Evolutionary conservation across 805 yeast species (phyloP).

Genomic region (Candida maltosa): DNA sequence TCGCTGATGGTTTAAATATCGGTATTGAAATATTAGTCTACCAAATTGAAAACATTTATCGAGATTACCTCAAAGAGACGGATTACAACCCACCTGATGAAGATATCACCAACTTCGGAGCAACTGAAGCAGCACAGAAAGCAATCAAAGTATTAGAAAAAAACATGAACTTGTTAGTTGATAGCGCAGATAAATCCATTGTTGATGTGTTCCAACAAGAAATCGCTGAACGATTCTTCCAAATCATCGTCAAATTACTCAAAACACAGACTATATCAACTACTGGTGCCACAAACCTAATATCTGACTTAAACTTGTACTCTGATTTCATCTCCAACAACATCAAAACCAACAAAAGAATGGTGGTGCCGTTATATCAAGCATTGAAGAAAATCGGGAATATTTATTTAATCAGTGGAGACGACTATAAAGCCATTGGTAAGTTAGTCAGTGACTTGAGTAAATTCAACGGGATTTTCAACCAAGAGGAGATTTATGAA

Average conservation of each 20-base stretch:
- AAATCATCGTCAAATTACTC: conserved; percentile 69
- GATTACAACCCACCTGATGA: conserved; percentile 55
- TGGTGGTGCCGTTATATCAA: conserved; percentile 71
- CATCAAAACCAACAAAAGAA: conserved; percentile 56
- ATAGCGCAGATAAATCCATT: conserved; percentile 82
- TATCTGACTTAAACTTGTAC: conserved; percentile 76
- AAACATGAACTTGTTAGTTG: conserved; percentile 71
- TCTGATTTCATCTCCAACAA: conserved; percentile 59
- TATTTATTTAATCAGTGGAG: conserved; percentile 65
- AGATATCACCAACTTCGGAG: conserved; percentile 21
- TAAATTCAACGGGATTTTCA: conserved; percentile 83
- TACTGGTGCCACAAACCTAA: conserved; percentile 78
- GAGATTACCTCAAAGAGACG: conserved; percentile 43
- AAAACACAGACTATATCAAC: conserved; percentile 70
- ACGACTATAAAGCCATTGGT: conserved; percentile 81
- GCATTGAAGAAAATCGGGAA: conserved; percentile 85
- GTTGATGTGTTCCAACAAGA: conserved; percentile 94
- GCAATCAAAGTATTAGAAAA: conserved; percentile 61
- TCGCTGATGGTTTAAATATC: conserved; percentile 89
- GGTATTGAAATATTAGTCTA: conserved; percentile 86
- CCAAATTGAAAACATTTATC: conserved; percentile 66
- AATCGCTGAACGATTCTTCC: conserved; percentile 82
- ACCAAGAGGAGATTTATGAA: conserved; percentile 92
- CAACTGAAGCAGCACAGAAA: conserved; percentile 62
- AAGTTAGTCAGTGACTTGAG: conserved; percentile 77